Percentiles rank a stretch among this genome's conserved stretches.
phyloP scores from a whole-genome alignment of 1,284 basidiomycete species.

The Puccinia coronata region DNA sequence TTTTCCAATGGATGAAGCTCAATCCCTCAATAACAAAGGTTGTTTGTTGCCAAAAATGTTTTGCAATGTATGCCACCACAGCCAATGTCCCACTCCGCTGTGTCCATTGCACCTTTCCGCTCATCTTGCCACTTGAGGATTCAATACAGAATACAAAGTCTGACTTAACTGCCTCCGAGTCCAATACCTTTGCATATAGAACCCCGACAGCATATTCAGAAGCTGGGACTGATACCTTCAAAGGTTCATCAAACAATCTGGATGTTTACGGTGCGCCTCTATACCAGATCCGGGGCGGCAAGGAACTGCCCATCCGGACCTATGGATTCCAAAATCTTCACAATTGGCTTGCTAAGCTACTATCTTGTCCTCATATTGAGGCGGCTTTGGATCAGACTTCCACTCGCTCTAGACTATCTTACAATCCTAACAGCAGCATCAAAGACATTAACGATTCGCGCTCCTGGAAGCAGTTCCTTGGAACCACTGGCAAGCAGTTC shows the following conservation, averaged over 20 bases:
- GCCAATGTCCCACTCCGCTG: background rate
- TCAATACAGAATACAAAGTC: background rate
- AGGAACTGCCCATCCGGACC: background rate
- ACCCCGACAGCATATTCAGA: background rate
- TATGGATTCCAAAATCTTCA: constrained; percentile 21
- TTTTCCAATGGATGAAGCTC: constrained; percentile 3
- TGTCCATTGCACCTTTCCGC: background rate
- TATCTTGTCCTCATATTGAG: background rate
- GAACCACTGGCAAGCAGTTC: constrained; percentile 14
- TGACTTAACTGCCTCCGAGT: no score
- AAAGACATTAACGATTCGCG: constrained; percentile 21
- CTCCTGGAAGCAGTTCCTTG: constrained; percentile 22
- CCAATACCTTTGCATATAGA: no score
- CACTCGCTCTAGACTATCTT: background rate
- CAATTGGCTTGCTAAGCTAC: constrained; percentile 5
- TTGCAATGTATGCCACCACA: constrained; percentile 8
- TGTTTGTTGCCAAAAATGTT: constrained; percentile 6
- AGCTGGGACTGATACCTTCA: background rate
- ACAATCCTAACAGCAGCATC: background rate
- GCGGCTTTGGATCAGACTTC: background rate
- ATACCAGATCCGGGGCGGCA: background rate
- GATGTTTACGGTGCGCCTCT: background rate
- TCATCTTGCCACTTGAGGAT: background rate
- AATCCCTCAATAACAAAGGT: background rate
- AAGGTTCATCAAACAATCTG: background rate